phyloP scores from a whole-genome alignment of 202 grass and related monocot genomes.

The Setaria italica region DNA sequence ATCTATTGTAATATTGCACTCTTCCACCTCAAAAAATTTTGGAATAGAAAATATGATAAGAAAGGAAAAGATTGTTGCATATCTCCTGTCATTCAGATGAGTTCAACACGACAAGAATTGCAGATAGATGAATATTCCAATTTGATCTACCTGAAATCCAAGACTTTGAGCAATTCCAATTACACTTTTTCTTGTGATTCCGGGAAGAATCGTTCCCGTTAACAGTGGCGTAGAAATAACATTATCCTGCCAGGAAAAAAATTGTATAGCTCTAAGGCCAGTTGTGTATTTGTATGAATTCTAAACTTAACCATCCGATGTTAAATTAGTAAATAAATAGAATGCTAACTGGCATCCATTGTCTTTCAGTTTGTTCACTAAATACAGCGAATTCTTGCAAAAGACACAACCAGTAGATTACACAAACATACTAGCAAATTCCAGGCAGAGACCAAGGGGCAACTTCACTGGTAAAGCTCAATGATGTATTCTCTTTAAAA shows the following conservation, averaged over 20 bases:
- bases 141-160: conserved; percentile 69
- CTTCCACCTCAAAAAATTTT: conserved; percentile 66
- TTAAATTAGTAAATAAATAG: conserved; percentile 14
- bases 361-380: not conserved
- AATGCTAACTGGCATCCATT: not conserved
- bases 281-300: conserved; percentile 16
- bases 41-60: not conserved
- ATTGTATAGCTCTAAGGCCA: not conserved
- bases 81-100: not conserved
- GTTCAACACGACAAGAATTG: not conserved
- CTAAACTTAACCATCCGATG: not conserved
- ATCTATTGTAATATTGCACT: conserved; percentile 64
- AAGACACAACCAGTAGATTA: not conserved
- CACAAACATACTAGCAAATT: not conserved
- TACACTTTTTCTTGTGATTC: conserved; percentile 86
- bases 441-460: not conserved
- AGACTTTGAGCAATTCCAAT: conserved; percentile 66
- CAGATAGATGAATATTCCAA: not conserved
- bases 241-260: conserved; percentile 60
- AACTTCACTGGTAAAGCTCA: not conserved
- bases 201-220: conserved; percentile 85
- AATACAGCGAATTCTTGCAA: not conserved
- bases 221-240: conserved; percentile 73
- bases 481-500: not conserved
- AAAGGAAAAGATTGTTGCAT: not conserved